Evolutionary conservation across 352 stramenopile species (phyloP).

Genomic region (Aphanomyces stellatus): DNA sequence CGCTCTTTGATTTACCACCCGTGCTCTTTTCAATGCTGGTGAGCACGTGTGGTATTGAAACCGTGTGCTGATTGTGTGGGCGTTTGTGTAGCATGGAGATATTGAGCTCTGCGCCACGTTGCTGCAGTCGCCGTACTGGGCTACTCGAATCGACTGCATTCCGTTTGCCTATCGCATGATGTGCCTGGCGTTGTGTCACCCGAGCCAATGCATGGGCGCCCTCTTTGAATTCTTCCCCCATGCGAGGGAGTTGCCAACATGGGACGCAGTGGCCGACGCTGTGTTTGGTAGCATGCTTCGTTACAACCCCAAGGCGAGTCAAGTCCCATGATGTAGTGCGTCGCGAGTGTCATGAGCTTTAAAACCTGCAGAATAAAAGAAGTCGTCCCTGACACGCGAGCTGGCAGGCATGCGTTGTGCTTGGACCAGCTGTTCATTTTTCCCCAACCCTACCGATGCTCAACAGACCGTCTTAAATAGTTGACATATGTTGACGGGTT

Average conservation of each 20-base stretch:
- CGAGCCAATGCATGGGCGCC: slow-evolving; percentile 52
- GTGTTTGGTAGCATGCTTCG: slow-evolving; percentile 35
- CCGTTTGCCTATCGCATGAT: slow-evolving; percentile 40
- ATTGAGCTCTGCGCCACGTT: slow-evolving; percentile 44
- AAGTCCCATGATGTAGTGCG: too few species aligned
- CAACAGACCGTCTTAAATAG: too few species aligned
- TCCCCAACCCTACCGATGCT: too few species aligned
- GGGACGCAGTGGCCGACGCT: slow-evolving; percentile 50
- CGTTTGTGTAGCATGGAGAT: slow-evolving; percentile 53
- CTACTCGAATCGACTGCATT: slow-evolving; percentile 24
- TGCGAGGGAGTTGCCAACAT: slow-evolving; percentile 28
- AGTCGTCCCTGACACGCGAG: too few species aligned
- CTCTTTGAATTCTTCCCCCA: slow-evolving; percentile 64
- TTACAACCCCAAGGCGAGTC: too few species aligned
- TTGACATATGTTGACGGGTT: too few species aligned
- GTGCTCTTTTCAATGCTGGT: slow-evolving; percentile 75
- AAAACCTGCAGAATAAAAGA: too few species aligned
- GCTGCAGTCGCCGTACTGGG: slow-evolving; percentile 56
- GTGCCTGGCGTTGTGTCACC: slow-evolving; percentile 58
- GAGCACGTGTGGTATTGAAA: slow-evolving; percentile 15
- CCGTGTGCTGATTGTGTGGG: not conserved
- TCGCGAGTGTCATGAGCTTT: too few species aligned
- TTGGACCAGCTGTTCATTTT: too few species aligned
- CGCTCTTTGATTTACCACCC: slow-evolving; percentile 77
- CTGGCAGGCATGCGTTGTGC: too few species aligned